phyloP scores from a whole-genome alignment of 176 grass and related monocot species.

The Bothriochloa decipiens region DNA sequence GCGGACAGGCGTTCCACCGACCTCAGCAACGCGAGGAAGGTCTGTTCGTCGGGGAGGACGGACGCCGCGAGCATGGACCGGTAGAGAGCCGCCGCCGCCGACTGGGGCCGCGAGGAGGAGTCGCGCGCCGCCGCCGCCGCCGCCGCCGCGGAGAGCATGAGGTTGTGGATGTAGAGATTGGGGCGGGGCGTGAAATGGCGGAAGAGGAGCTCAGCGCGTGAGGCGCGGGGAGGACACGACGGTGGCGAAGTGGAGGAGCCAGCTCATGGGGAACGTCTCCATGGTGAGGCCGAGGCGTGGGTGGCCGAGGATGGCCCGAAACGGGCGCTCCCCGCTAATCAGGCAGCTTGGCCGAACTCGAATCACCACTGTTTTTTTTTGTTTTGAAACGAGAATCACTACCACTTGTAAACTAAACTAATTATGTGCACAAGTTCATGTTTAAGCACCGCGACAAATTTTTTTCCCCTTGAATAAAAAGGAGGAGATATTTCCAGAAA shows the following conservation, averaged over 20 bases:
- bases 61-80: conserved; percentile 41
- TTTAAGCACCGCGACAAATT: no score
- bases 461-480: no score
- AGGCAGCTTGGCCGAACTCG: no score
- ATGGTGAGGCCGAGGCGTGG: conserved; percentile 51
- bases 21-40: conserved; percentile 62
- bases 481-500: no score
- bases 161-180: conserved; percentile 62
- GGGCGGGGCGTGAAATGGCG: conserved; percentile 57
- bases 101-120: conserved; percentile 18
- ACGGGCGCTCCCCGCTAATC: conserved; percentile 17
- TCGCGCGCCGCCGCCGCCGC: neutral
- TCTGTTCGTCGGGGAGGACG: conserved; percentile 38
- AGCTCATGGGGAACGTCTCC: conserved; percentile 62
- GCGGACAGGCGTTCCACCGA: conserved; percentile 22
- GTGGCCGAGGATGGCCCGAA: conserved; percentile 54
- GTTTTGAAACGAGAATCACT: no score
- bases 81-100: conserved; percentile 45
- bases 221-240: conserved; percentile 36
- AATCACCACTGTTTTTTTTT: no score
- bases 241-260: conserved; percentile 57
- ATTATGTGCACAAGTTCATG: no score
- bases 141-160: conserved; percentile 58
- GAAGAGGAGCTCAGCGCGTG: conserved; percentile 48
- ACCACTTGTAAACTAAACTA: no score